Conservation (phyloP, 208 protist genomes). For the Zelonia costaricensis region DNA sequence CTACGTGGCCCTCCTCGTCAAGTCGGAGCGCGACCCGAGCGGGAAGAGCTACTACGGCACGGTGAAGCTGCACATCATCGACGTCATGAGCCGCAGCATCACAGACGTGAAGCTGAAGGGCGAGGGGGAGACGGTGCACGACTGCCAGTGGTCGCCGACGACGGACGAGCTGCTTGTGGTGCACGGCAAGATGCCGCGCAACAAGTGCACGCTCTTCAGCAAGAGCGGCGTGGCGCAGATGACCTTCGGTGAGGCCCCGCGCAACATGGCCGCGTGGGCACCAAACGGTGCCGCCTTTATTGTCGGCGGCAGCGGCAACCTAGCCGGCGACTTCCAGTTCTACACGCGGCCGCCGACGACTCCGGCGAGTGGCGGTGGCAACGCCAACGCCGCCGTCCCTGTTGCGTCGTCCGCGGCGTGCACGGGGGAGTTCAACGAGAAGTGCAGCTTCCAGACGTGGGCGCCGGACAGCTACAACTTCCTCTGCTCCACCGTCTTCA, state of each 20-base stretch:
- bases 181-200: conserved; percentile 89
- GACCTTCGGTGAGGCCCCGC: conserved; percentile 84
- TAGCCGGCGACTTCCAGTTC: conserved; percentile 88
- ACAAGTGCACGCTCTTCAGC: conserved; percentile 89
- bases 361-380: neutral
- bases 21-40: conserved; percentile 81
- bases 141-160: conserved; percentile 80
- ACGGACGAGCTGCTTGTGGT: conserved; percentile 87
- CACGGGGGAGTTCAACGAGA: conserved; percentile 82
- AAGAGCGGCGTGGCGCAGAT: conserved; percentile 75
- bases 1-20: conserved; percentile 68
- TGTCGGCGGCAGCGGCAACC: conserved; percentile 86
- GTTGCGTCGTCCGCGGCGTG: conserved; percentile 26
- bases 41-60: conserved; percentile 93
- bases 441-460: conserved; percentile 84
- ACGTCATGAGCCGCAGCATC: conserved; percentile 59
- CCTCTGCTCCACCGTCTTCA: conserved; percentile 81
- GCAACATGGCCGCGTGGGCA: conserved; percentile 82
- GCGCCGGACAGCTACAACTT: conserved; percentile 84
- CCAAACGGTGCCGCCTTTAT: conserved; percentile 73
- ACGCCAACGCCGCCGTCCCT: conserved; percentile 1
- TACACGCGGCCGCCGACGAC: conserved; percentile 36
- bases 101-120: conserved; percentile 70
- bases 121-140: conserved; percentile 83
- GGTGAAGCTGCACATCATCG: conserved; percentile 71